These are phyloP conservation scores for Zelonia costaricensis DNA, from an alignment of 208 protist species.

Conservation along the genomic window DNA sequence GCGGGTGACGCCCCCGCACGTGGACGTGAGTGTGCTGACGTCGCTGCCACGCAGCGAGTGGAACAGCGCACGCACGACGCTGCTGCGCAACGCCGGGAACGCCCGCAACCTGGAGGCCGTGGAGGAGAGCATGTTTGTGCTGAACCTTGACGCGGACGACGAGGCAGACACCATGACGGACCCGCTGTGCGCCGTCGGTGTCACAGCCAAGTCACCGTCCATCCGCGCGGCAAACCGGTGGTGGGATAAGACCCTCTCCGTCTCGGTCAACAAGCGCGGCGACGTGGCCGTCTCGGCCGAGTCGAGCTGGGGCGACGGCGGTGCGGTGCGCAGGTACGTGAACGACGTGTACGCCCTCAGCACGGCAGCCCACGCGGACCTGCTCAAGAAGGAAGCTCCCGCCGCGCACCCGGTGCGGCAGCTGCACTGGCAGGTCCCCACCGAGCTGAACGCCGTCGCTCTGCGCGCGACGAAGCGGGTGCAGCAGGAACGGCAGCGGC, in stretches of 20 bases:
- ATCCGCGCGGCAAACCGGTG: conserved; percentile 61
- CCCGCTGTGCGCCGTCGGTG: conserved; percentile 36
- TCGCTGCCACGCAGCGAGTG: conserved; percentile 65
- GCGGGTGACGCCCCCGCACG: conserved; percentile 26
- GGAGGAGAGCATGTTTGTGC: conserved; percentile 82
- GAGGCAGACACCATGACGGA: conserved; percentile 35
- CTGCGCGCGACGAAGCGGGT: conserved; percentile 29
- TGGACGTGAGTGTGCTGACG: conserved; percentile 72
- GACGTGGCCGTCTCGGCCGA: conserved; percentile 70
- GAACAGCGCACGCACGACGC: conserved; percentile 47
- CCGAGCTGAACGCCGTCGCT: conserved; percentile 37
- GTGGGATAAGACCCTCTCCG: conserved; percentile 91
- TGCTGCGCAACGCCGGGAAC: conserved; percentile 66
- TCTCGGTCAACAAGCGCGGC: conserved; percentile 62
- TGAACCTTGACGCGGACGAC: conserved; percentile 73
- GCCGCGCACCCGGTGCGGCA: conserved; percentile 39
- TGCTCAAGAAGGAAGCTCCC: conserved; percentile 23
- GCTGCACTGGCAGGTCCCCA: conserved; percentile 53
- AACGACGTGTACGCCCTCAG: conserved; percentile 67
- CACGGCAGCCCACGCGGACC: conserved; percentile 31
- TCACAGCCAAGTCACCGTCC: conserved; percentile 32
- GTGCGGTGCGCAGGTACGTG: conserved; percentile 66
- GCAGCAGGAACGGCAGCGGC: conserved; percentile 34
- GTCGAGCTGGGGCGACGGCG: conserved; percentile 75
- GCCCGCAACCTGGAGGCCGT: conserved; percentile 58